These are phyloP conservation scores for Beauveria brongniartii DNA, from an alignment of 2,329 filamentous ascomycete species.

Conservation along the genomic window DNA sequence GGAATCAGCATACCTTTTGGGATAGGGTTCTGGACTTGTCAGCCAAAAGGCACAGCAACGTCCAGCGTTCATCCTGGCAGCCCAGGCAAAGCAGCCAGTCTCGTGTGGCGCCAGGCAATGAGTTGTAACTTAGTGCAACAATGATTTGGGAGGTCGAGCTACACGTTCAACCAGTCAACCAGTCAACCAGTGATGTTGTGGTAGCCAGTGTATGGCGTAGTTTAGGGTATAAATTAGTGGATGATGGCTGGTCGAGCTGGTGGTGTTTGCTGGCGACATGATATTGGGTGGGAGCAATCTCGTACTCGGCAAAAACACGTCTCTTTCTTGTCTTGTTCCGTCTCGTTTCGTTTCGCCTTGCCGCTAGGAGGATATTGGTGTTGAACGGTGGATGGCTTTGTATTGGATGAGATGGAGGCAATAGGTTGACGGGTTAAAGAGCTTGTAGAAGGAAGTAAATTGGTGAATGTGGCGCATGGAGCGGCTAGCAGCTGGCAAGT, in stretches of 20 bases:
- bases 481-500: not conserved
- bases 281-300: not conserved
- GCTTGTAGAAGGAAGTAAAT: not conserved
- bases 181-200: not conserved
- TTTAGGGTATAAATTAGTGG: not conserved
- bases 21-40: not conserved
- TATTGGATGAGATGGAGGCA: not conserved
- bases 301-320: not conserved
- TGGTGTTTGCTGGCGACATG: not conserved
- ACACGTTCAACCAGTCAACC: not conserved
- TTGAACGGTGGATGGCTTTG: not conserved
- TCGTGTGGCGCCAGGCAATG: not conserved
- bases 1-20: not conserved
- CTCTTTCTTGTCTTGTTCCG: not conserved
- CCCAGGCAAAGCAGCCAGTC: not conserved
- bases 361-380: not conserved
- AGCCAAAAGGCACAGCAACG: not conserved
- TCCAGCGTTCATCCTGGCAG: not conserved
- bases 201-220: not conserved
- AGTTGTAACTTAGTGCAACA: not conserved
- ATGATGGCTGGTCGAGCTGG: not conserved
- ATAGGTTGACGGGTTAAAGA: not conserved
- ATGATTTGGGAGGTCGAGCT: not conserved
- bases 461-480: not conserved
- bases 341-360: not conserved